Percentiles rank a stretch among this genome's conserved stretches.
These are phyloP conservation scores for Leptographium lundbergii DNA, from an alignment of 2,329 filamentous ascomycete species.

Conservation along the genomic window DNA sequence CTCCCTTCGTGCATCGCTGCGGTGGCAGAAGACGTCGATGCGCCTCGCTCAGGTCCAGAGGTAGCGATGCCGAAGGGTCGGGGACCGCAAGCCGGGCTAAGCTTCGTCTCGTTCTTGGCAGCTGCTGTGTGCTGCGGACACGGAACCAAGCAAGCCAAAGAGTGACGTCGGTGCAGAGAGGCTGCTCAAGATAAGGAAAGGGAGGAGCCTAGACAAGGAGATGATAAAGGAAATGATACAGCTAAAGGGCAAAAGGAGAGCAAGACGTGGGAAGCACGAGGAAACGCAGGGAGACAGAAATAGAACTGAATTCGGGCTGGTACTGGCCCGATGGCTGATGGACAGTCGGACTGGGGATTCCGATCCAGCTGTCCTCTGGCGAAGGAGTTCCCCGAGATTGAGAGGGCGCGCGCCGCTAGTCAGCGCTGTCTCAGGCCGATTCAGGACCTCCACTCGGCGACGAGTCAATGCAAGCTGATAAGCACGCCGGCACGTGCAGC, in stretches of 20 bases:
- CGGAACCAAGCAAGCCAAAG: neutral
- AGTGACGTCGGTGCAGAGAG: neutral
- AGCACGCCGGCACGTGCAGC: neutral
- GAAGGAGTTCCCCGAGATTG: neutral
- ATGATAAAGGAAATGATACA: no score
- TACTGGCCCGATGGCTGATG: neutral
- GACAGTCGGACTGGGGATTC: neutral
- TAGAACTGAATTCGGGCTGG: neutral
- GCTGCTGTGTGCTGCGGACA: neutral
- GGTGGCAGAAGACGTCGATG: neutral
- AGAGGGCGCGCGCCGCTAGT: neutral
- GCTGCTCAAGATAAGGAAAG: neutral
- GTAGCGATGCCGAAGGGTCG: no score
- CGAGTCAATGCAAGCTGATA: neutral
- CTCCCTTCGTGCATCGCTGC: constrained; percentile 10
- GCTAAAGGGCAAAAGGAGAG: no score
- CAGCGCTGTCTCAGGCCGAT: neutral
- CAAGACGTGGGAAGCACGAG: no score
- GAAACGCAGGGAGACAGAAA: neutral
- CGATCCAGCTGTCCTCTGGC: neutral
- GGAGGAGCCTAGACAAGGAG: neutral
- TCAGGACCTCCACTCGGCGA: neutral
- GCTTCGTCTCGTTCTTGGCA: neutral
- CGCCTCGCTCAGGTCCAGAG: neutral
- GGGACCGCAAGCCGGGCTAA: no score